Evolutionary conservation across 179 eudicot genomes (phyloP).

Genomic region (Silene coronaria): DNA sequence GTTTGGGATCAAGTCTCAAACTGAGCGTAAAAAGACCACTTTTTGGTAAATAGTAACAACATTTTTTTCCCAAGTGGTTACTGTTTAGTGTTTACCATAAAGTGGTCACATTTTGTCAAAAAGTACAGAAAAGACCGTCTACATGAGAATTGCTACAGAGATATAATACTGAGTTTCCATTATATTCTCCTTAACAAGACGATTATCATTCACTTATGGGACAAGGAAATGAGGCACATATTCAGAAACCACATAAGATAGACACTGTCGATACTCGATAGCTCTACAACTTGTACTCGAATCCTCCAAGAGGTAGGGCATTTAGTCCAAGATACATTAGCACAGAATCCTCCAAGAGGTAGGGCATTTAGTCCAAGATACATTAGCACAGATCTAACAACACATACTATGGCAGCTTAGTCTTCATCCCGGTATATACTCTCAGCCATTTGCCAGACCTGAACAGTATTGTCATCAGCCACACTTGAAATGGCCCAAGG

Average conservation of each 20-base stretch:
- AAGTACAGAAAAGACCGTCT: no score
- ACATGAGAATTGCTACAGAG: no score
- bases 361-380: not conserved
- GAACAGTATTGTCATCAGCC: slow-evolving; percentile 73
- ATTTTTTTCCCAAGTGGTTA: no score
- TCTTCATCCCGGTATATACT: slow-evolving; percentile 66
- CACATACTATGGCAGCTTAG: slow-evolving; percentile 14
- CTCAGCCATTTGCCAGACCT: slow-evolving; percentile 85
- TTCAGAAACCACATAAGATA: not conserved
- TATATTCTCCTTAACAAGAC: no score
- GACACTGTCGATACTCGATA: not conserved
- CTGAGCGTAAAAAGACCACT: no score
- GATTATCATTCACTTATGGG: not conserved
- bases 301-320: not conserved
- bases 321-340: not conserved
- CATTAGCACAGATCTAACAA: not conserved
- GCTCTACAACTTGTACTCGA: not conserved
- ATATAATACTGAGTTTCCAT: no score
- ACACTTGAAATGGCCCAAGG: slow-evolving; percentile 54
- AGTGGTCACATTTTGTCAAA: no score
- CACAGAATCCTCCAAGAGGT: not conserved
- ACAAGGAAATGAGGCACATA: not conserved
- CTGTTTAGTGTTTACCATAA: no score
- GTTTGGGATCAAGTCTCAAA: no score
- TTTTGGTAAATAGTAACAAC: no score